Base-by-base conservation (phyloP, 257 asterid species). In the Misopates orontium region DNA sequence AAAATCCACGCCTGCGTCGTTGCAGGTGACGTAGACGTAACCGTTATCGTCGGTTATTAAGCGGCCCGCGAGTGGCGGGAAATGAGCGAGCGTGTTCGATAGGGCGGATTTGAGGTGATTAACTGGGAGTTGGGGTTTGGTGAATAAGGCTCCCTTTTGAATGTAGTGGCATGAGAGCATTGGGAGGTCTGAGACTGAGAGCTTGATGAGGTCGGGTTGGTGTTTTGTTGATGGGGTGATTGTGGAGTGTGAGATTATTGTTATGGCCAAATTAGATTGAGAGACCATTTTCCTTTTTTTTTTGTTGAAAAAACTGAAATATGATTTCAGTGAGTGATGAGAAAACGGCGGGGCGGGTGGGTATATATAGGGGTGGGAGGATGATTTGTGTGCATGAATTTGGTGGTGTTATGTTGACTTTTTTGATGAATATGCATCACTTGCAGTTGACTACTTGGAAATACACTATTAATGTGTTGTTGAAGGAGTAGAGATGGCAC, bases 131-230 rank as follows among this genome's bases (percentile, higher is more conserved):
- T 73, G 72, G 0, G 94, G 87, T 28, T 62, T 78, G 8, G 85
- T 70, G 56, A 83, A 85, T 6, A 88, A 52, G 28, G 84, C 70
- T n/a, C 96, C 94, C 60, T 88, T 88, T 19, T 88, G 96, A 67
- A 88, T 88, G 74, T 88, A 85, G 71, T 88, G 94, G 44, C 88
- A 84, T 23, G 96, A 88, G 22, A 88, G 90, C 96, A 88, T 85
- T 0, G 96, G 94, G 4, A 85, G 90, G 68, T 88, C 96, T 10
- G 89, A 88, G 14, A 85, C 89, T 0, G 96, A 85, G 62, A 88
- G 87, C 55, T 88, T 84, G 8, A 88, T 1, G 73, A 39, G 0
- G 78, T 7, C 10, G n/a, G n/a, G 69, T 39, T 15, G 95, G 82
- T 42, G n/a, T 71, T 67, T 17, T 72, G 68, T n/a, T 4, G 79